Base-by-base conservation (phyloP, 495 filamentous ascomycete species). In the Aspergillus baeticus region DNA sequence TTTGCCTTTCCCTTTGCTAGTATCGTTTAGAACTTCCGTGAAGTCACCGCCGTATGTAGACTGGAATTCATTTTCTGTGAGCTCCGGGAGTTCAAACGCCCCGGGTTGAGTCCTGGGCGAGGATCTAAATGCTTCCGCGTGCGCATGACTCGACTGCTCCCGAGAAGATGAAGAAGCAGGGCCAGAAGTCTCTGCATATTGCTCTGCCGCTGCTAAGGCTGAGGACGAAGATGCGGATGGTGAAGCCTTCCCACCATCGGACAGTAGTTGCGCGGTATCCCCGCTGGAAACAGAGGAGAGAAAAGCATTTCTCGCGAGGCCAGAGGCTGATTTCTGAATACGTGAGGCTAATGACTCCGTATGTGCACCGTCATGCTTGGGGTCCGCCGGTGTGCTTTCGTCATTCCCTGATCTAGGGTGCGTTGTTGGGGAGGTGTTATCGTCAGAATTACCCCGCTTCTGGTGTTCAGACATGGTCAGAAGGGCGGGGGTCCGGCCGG, bases 321-420 rank as follows among this genome's bases (percentile, higher is more conserved):
- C 58, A 5, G 69, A 51, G 0, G 75, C 75, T 17, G 75, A 78
- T 50, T 48, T 61, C 49, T 78, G 73, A 57, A 78, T 67, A 46
- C 73, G 69, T 48, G 43, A 46, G 57, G 69, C 63, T 10, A 76
- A 66, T 6, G 74, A 71, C 26, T 55, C 57, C 26, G 57, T 4
- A 20, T 41, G 36, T 49, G 18, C 51, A 26, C 18, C 11, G n/a
- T 43, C 54, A 52, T 48, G 53, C 7, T 42, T 3, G 35, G 58
- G 22, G 13, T 31, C 29, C 41, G 42, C 36, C 53, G 51, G 45
- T 33, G 20, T 48, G 29, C 50, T 58, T 10, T 50, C 47, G 15
- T 18, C 51, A 13, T 58, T 48, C 15, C 54, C 49, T 36, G 55
- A 23, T 22, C 22, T 37, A 35, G 22, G 54, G n/a, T 57, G 42